Evolutionary conservation across 768 basidiomycete genomes (phyloP), one percentile per base, ranked within the genome.

Genomic region (Hygrophoropsis aurantiaca): DNA sequence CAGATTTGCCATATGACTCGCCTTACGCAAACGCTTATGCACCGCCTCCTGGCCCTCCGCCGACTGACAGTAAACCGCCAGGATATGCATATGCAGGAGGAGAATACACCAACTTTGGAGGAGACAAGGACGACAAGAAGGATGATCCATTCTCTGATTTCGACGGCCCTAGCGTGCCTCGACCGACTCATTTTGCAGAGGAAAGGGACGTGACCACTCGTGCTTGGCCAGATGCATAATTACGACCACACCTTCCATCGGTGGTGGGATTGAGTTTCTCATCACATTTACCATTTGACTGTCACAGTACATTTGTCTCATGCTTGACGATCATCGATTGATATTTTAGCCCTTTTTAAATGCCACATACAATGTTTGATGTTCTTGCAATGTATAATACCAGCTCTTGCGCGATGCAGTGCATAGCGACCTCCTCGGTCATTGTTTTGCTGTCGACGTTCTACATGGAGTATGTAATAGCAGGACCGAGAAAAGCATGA

Each of bases 71-170:
- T 18, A 80, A 81, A 58, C 77, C 75, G 1, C 80, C 80, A 0
- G 74, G 70, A 5, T 84, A 83, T 55, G 56, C 57, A 6, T 60
- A 64, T n/a, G 71, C 66, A 11, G 68, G 50, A 13, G 67, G 55
- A 4, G 65, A 67, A 27, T 71, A 71, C 51, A 54, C 55, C 3
- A 55, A 49, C 16, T 47, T 35, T 42, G 55, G 52, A 4, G 55
- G 40, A 11, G 71, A 61, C 40, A 61, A 64, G 57, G 63, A 70
- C 38, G 61, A 61, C 25, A 66, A 64, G 45, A 70, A 71, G 44
- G 71, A 78, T 30, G 76, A 83, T 49, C 81, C 81, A n/a, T 84
- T 84, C 46, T 64, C 74, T 39, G 78, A 81, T 55, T 78, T 72
- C 35, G 75, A 76, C 27, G 62, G 53, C 5, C 60, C 63, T 30